Evolutionary conservation across 2,329 filamentous ascomycete species (phyloP), one percentile per base, ranked within the genome.

Genomic region (Xylariaceae sp.): DNA sequence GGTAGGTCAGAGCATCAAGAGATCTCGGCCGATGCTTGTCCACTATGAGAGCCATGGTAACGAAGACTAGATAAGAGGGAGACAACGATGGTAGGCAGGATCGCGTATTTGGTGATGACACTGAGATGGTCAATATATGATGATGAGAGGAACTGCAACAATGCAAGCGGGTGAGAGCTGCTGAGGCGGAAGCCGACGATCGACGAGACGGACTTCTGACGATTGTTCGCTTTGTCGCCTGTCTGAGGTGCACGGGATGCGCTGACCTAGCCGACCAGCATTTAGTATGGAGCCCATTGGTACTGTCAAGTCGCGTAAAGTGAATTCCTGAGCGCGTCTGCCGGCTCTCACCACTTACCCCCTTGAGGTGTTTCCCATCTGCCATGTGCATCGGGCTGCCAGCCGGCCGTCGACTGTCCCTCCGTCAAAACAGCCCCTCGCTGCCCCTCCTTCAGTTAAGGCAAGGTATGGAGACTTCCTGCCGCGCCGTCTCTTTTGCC

Each of bases 1-100:
- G 94, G 66, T 97, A 99, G 62, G 88, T 90, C 54, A 97, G 80
- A 51, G 80, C 75, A 55, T 93, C 88, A 1, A 94, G 81, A 31
- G 86, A 88, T 57, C 87, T 82, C 5, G 89, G 89, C 22, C 84
- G 77, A 65, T 88, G 84, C 62, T 88, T 88, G 66, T 88, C 85
- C 54, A 88, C 84, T 59, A 88, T 86, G 57, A 89, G 80, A 45
- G 84, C 83, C 83, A 87, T 87, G 22, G 22, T 28, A 7, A 28
- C 22, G 22, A 5, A 7, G 4, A 5, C 22, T 28, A n/a, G 22
- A 28, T 28, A 28, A 28, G 22, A 28, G 22, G 22, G 4, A 28
- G 4, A 28, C 22, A 7, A 28, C 7, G 4, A 28, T 4, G 7
- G 22, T 7, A 28, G 22, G 22, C 22, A 5, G 22, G 22, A 28